Conservation (phyloP, 2,329 filamentous ascomycete species). For the Aureobasidium sp. region DNA sequence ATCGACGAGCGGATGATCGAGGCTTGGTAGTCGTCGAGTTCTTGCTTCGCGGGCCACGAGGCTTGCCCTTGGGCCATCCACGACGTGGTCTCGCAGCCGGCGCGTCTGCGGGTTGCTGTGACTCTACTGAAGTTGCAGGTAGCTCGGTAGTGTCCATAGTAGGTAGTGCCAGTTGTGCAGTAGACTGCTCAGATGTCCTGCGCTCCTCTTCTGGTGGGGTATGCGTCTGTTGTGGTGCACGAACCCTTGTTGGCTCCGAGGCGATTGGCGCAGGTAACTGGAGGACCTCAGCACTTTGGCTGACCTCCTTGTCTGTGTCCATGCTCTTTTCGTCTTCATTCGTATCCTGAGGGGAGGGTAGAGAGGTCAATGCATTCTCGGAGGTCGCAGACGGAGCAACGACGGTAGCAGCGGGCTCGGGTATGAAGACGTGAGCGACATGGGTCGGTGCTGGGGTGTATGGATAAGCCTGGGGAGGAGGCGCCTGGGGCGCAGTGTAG, state of each 20-base stretch:
- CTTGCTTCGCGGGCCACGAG: slow-evolving; percentile 27
- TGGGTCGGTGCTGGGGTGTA: neutral
- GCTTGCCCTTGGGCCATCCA: slow-evolving; percentile 39
- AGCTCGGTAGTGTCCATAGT: neutral
- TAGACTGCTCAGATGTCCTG: neutral
- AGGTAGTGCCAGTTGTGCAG: slow-evolving; percentile 16
- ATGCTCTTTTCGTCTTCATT: slow-evolving; percentile 11
- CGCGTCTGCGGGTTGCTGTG: neutral
- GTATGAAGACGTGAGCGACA: neutral
- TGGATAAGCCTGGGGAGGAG: neutral
- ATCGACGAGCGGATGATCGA: slow-evolving; percentile 28
- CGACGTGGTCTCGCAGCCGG: slow-evolving; percentile 20
- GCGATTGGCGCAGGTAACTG: neutral
- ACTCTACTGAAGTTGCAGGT: neutral
- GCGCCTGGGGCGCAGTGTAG: neutral
- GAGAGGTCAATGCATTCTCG: neutral
- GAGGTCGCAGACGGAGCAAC: neutral
- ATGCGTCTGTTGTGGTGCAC: slow-evolving; percentile 13
- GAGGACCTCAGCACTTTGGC: neutral
- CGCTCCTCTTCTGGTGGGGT: slow-evolving; percentile 15
- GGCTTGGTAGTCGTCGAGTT: slow-evolving; percentile 36
- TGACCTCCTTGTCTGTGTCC: neutral
- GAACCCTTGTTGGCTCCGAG: neutral
- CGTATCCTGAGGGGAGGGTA: slow-evolving; percentile 10
- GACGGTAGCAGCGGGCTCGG: neutral